These are phyloP conservation scores for Kokia cookei DNA, from an alignment of 441 rosid genomes.

Conservation along the genomic window DNA sequence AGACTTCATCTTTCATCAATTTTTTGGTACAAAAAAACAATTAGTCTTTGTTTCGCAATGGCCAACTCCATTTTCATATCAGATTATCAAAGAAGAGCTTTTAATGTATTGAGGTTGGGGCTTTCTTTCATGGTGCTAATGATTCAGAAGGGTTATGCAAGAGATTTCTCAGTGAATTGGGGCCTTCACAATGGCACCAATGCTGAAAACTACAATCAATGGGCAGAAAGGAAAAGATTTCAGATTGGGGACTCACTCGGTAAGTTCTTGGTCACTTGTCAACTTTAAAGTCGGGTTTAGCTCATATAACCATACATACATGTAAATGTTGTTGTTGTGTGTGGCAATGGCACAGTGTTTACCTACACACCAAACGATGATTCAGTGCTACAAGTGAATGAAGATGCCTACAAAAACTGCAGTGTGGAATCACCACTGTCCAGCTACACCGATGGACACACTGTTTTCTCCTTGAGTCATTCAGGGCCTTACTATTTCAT, in stretches of 20 bases:
- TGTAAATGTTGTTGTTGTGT: background rate
- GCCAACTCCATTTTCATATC: constrained; percentile 20
- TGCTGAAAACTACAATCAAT: constrained; percentile 32
- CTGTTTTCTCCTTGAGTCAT: constrained; percentile 41
- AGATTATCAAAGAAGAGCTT: constrained; percentile 13
- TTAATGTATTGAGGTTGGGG: constrained; percentile 27
- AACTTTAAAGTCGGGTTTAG: background rate
- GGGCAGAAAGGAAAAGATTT: constrained; percentile 78
- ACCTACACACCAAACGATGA: constrained; percentile 51
- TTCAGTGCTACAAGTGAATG: constrained; percentile 65
- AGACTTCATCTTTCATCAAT: background rate
- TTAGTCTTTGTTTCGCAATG: constrained; percentile 8
- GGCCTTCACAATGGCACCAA: constrained; percentile 30
- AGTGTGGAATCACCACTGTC: constrained; percentile 32
- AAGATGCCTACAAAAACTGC: constrained; percentile 55
- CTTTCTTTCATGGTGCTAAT: constrained; percentile 32
- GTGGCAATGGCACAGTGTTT: constrained; percentile 46
- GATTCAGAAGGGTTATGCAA: constrained; percentile 36
- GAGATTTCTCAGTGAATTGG: constrained; percentile 62
- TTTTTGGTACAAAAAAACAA: background rate
- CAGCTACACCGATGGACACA: constrained; percentile 53
- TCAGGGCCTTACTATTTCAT: constrained; percentile 74
- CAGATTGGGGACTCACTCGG: constrained; percentile 71
- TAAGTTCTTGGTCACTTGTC: constrained; percentile 28
- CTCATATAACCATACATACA: background rate